A percentile compares a stretch with the other conserved stretches of the same genome.
Conservation (phyloP, 1,139 yeast genomes). For the Candida tetrigidarum region DNA sequence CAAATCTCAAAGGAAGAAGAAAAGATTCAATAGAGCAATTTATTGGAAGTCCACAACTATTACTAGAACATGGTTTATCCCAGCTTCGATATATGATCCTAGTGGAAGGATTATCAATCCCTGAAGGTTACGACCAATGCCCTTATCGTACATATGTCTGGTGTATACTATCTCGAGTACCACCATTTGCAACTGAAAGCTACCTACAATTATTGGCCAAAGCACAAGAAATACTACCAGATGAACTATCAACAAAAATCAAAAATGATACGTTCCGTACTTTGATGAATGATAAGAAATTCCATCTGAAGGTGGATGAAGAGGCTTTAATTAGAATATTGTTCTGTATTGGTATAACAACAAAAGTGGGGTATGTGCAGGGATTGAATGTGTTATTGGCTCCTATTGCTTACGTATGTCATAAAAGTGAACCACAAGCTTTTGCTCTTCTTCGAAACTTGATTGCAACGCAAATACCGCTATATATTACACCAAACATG, state of each 20-base stretch:
- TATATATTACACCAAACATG: conserved; percentile 76
- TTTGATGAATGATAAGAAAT: conserved; percentile 71
- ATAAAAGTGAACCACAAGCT: conserved; percentile 85
- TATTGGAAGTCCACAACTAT: conserved; percentile 61
- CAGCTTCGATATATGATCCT: conserved; percentile 80
- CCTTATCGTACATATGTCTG: conserved; percentile 80
- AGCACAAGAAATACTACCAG: conserved; percentile 54
- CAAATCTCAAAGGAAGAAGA: conserved; percentile 43
- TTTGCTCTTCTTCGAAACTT: conserved; percentile 69
- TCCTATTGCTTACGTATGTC: conserved; percentile 75
- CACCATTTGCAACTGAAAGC: conserved; percentile 56
- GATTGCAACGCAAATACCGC: conserved; percentile 67
- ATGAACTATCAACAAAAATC: conserved; percentile 65
- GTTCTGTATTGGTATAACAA: conserved; percentile 71
- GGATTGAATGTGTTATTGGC: conserved; percentile 91
- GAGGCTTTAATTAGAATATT: conserved; percentile 68
- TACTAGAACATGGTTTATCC: conserved; percentile 71
- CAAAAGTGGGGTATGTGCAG: conserved; percentile 70
- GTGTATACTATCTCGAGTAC: conserved; percentile 74
- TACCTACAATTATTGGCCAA: conserved; percentile 59
- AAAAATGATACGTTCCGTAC: conserved; percentile 89
- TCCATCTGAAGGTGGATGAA: conserved; percentile 71
- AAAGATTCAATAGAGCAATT: conserved; percentile 72
- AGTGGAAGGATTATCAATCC: conserved; percentile 71
- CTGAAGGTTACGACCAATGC: conserved; percentile 54